Evolutionary conservation across 805 yeast species (phyloP).

Genomic region (Suhomyces tanzawaensis): DNA sequence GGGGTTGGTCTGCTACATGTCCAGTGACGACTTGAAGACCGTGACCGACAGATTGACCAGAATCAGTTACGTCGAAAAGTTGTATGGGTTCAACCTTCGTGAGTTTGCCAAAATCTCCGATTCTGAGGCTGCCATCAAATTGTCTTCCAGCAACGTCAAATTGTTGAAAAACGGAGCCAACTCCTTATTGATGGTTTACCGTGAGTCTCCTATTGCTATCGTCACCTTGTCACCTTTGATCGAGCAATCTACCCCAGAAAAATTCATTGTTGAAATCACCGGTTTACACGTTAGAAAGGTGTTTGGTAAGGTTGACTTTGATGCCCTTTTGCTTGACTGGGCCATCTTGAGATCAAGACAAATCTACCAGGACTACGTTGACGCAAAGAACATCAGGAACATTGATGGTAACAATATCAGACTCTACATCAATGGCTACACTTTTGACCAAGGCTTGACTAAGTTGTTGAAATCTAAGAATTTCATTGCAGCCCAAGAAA

Average conservation of each 20-base stretch:
- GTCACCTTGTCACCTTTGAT: constrained; percentile 44
- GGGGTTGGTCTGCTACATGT: constrained; percentile 37
- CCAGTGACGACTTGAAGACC: constrained; percentile 48
- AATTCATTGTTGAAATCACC: constrained; percentile 51
- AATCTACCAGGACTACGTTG: constrained; percentile 31
- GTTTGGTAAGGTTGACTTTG: constrained; percentile 60
- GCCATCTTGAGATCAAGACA: constrained; percentile 47
- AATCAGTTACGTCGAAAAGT: constrained; percentile 21
- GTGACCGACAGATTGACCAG: constrained; percentile 30
- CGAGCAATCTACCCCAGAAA: constrained; percentile 35
- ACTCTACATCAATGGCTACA: constrained; percentile 47
- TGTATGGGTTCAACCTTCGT: constrained; percentile 53
- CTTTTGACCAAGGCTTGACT: constrained; percentile 47
- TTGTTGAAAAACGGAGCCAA: constrained; percentile 42
- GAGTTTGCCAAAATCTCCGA: constrained; percentile 39
- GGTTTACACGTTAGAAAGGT: constrained; percentile 67
- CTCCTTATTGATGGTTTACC: constrained; percentile 57
- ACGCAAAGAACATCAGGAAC: constrained; percentile 23
- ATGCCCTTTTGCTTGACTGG: constrained; percentile 63
- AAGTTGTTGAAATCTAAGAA: constrained; percentile 39
- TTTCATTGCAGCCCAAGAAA: constrained; percentile 37
- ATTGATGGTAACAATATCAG: constrained; percentile 31
- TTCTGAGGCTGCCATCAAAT: constrained; percentile 12
- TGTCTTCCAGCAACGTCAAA: constrained; percentile 15
- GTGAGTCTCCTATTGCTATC: constrained; percentile 71